phyloP scores from a whole-genome alignment of 2,329 filamentous ascomycete genomes.

The Diaporthe australafricana region DNA sequence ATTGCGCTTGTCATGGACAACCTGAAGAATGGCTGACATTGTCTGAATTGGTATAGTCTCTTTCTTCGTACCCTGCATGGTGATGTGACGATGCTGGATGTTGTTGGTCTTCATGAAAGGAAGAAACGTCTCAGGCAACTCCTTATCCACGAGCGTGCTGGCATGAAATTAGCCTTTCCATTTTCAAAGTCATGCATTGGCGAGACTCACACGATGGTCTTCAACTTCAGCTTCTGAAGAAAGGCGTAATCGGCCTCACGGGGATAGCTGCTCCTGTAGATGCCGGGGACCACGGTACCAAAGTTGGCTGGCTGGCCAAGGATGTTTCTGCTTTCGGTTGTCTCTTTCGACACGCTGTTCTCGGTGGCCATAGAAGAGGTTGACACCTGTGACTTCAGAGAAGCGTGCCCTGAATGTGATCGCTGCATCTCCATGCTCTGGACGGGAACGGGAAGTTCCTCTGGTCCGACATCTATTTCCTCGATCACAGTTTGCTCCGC shows the following conservation, averaged over 20 bases:
- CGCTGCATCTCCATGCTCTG: slow-evolving; percentile 35
- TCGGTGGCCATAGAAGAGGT: slow-evolving; percentile 30
- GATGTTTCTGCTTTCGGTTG: background rate
- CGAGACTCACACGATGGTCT: slow-evolving; percentile 78
- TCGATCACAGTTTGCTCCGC: slow-evolving; percentile 2
- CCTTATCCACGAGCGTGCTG: slow-evolving; percentile 74
- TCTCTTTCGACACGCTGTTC: slow-evolving; percentile 27
- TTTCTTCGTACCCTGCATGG: slow-evolving; percentile 91
- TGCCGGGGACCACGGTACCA: slow-evolving; percentile 76
- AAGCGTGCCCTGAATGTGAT: slow-evolving; percentile 31
- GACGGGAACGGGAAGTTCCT: background rate
- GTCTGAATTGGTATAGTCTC: slow-evolving; percentile 73
- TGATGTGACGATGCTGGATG: slow-evolving; percentile 80
- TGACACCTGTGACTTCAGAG: slow-evolving; percentile 13
- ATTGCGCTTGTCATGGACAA: slow-evolving; percentile 78
- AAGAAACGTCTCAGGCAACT: slow-evolving; percentile 63
- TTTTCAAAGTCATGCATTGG: background rate
- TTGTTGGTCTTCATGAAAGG: slow-evolving; percentile 73
- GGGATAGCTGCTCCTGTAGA: slow-evolving; percentile 89
- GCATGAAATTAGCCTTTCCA: background rate
- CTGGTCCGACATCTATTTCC: background rate
- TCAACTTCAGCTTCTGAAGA: slow-evolving; percentile 75
- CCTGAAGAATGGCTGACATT: slow-evolving; percentile 77
- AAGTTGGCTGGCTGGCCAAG: slow-evolving; percentile 74
- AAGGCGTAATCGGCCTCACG: slow-evolving; percentile 76